A percentile compares a stretch with the other conserved stretches of the same genome.
Conservation (phyloP, 2,329 filamentous ascomycete species). For the Penicillium verrucosum region DNA sequence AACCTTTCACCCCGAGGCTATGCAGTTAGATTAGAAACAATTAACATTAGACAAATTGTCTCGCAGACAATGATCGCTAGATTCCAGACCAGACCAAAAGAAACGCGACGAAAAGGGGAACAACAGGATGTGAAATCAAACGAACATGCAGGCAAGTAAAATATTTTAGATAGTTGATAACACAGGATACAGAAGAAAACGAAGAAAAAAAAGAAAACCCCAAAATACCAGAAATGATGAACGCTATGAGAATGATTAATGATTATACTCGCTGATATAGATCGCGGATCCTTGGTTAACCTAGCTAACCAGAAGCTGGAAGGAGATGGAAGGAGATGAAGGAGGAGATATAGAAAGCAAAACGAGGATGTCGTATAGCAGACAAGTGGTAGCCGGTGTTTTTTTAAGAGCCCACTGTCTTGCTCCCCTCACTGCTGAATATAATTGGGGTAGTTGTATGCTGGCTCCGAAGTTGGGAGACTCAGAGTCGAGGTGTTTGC, state of each 20-base stretch:
- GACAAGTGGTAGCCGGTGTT: background rate
- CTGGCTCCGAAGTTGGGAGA: constrained; percentile 31
- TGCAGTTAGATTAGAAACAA: constrained; percentile 2
- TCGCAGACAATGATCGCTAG: constrained; percentile 3
- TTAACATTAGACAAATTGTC: constrained; percentile 9
- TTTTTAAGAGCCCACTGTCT: background rate
- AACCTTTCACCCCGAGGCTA: constrained; percentile 4
- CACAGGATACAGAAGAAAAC: constrained; percentile 4
- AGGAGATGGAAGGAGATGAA: background rate
- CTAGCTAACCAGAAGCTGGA: constrained; percentile 7
- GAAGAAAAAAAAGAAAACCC: background rate
- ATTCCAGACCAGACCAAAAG: background rate
- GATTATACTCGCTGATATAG: constrained; percentile 21
- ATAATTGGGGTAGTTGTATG: constrained; percentile 32
- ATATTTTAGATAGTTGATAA: background rate
- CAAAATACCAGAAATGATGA: constrained; percentile 1
- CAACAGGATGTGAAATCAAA: constrained; percentile 2
- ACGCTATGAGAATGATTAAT: constrained; percentile 22
- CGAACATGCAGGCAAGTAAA: background rate
- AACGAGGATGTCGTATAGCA: background rate
- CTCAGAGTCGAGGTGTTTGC: constrained; percentile 36
- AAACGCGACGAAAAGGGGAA: constrained; percentile 1
- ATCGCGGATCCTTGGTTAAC: constrained; percentile 13
- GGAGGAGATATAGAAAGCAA: constrained; percentile 7
- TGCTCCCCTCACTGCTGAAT: constrained; percentile 24